Percentiles rank a stretch among this genome's conserved stretches.
Conservation (phyloP, 2,329 filamentous ascomycete genomes). For the Penicillium sp. region DNA sequence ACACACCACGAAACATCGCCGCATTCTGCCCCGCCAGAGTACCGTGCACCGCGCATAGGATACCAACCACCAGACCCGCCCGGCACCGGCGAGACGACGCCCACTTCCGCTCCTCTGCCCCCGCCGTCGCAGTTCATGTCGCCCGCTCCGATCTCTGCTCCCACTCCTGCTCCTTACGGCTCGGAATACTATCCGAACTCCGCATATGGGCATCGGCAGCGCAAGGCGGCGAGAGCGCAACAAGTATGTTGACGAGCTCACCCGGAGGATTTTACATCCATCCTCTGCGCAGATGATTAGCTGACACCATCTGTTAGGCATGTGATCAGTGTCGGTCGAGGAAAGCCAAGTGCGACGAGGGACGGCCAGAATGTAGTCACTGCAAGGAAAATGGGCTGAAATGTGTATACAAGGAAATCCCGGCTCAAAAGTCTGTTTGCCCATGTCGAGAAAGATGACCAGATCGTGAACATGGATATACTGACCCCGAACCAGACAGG, state of each 20-base stretch:
- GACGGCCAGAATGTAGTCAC: constrained; percentile 77
- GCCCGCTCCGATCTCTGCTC: constrained; percentile 30
- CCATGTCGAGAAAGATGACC: not conserved
- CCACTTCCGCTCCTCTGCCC: constrained; percentile 35
- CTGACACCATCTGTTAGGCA: constrained; percentile 60
- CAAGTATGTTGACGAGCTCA: constrained; percentile 36
- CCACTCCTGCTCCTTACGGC: constrained; percentile 37
- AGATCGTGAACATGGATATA: not conserved
- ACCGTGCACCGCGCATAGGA: constrained; percentile 34
- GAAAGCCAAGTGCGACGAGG: constrained; percentile 91
- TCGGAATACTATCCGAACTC: constrained; percentile 36
- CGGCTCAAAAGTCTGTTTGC: constrained; percentile 82
- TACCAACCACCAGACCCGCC: constrained; percentile 36
- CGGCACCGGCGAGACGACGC: constrained; percentile 35
- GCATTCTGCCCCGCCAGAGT: constrained; percentile 39
- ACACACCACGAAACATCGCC: constrained; percentile 36
- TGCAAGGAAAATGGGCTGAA: constrained; percentile 84
- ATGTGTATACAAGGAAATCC: constrained; percentile 88
- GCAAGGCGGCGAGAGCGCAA: constrained; percentile 45
- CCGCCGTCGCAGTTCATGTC: constrained; percentile 34
- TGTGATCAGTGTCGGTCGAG: constrained; percentile 87
- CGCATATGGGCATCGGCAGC: constrained; percentile 38
- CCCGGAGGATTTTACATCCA: not conserved
- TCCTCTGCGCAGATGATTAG: not conserved
- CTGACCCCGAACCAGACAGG: constrained; percentile 35